Conservation (phyloP, 306 rosid species). For the Bauhinia variegata region DNA sequence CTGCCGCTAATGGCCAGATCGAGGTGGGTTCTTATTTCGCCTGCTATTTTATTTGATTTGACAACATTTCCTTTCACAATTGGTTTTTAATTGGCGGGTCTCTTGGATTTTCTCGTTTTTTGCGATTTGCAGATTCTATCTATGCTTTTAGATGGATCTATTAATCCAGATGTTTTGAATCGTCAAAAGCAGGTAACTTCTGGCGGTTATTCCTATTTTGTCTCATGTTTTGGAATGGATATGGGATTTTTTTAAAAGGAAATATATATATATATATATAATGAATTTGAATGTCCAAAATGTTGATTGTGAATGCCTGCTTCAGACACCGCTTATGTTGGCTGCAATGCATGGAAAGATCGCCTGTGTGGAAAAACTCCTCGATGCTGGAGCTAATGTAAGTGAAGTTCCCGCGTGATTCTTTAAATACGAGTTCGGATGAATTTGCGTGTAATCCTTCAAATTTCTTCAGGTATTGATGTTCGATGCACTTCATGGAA, state of each 20-base stretch:
- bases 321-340: constrained; percentile 95
- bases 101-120: constrained; percentile 17
- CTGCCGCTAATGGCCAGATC: constrained; percentile 98
- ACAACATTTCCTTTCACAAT: neutral
- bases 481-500: constrained; percentile 84
- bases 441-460: constrained; percentile 14
- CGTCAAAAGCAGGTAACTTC: constrained; percentile 83
- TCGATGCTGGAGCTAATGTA: constrained; percentile 92
- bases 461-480: constrained; percentile 64
- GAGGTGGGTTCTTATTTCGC: constrained; percentile 52
- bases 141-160: constrained; percentile 71
- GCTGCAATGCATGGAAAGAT: constrained; percentile 98
- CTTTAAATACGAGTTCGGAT: neutral
- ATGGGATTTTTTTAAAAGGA: neutral
- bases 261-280: no score
- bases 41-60: neutral
- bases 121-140: constrained; percentile 64
- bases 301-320: constrained; percentile 29
- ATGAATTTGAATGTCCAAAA: neutral
- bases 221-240: constrained; percentile 4
- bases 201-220: neutral
- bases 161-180: constrained; percentile 83
- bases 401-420: constrained; percentile 27
- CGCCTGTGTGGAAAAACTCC: constrained; percentile 72
- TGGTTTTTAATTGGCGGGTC: constrained; percentile 16